Base-by-base conservation (phyloP, 2,329 filamentous ascomycete genomes). In the Elsinoe ampelina region DNA sequence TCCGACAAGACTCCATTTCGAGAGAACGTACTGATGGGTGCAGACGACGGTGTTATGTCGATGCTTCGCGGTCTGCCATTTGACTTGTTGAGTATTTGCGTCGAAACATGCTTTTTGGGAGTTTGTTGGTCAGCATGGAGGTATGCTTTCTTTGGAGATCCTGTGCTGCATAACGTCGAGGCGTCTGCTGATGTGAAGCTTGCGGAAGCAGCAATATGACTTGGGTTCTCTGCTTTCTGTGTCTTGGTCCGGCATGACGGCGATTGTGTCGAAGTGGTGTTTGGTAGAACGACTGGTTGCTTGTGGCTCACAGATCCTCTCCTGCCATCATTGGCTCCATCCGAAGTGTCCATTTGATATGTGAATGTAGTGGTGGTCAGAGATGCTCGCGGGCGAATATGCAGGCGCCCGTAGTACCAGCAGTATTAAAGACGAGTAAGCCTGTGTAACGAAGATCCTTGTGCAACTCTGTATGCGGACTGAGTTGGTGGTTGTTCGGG, bases 291-390 rank as follows among this genome's bases (percentile, higher is more conserved):
- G n/a, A 45, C 54, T 20, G 54, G 54, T 22, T 56, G 54, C 41
- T 42, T 45, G 42, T 56, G 54, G 41, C 54, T 56, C 34, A 56
- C 54, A 15, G 54, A 56, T 32, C 41, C 54, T 32, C 54, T 56
- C 36, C 54, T 56, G 32, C 54, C 42, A 26, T 42, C 54, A 38
- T 56, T 56, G 39, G 54, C 41, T n/a, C 54, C 54, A 48, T 56
- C 41, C 36, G 54, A 56, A 32, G 54, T 56, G 19, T 56, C 54
- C 54, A 56, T 56, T n/a, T 30, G 52, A 32, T 42, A 43, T 52
- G 20, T 17, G 32, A 45, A 19, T n/a, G 48, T 35, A 5, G 12
- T 22, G 15, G 19, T 39, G 8, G 32, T 38, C 12, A 35, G 19
- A 19, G 20, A 39, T 52, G 26, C 45, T 38, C 32, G 34, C 8